Evolutionary conservation across 1,139 yeast species (phyloP).

Genomic region (Candida gigantensis): DNA sequence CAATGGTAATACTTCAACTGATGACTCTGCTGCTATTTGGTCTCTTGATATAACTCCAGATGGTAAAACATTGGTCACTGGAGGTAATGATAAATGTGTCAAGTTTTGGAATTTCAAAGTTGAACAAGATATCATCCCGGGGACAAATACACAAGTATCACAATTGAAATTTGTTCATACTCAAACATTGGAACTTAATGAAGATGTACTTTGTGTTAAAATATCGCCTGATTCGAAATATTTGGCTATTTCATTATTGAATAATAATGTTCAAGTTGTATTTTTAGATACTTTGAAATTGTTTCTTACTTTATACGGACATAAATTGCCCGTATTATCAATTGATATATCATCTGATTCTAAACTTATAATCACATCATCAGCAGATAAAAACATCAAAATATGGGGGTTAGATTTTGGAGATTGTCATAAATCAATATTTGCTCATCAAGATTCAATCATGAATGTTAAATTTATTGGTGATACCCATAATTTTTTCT

Average conservation of each 20-base stretch:
- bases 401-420: constrained; percentile 99
- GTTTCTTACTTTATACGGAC: constrained; percentile 89
- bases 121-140: constrained; percentile 67
- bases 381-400: constrained; percentile 95
- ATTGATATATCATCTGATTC: constrained; percentile 89
- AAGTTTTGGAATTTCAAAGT: constrained; percentile 87
- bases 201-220: constrained; percentile 78
- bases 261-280: constrained; percentile 91
- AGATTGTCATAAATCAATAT: constrained; percentile 94
- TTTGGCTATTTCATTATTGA: constrained; percentile 82
- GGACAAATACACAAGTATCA: constrained; percentile 56
- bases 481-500: constrained; percentile 82
- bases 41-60: constrained; percentile 83
- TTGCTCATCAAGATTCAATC: constrained; percentile 95
- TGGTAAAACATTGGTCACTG: constrained; percentile 84
- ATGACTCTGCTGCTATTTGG: constrained; percentile 79
- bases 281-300: constrained; percentile 84
- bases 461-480: constrained; percentile 87
- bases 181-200: constrained; percentile 80
- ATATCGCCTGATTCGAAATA: constrained; percentile 80
- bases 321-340: constrained; percentile 87
- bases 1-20: constrained; percentile 18
- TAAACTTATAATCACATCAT: constrained; percentile 83
- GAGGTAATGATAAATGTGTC: constrained; percentile 89
- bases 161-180: constrained; percentile 66